Conservation (phyloP, 2,329 filamentous ascomycete species). For the Colletotrichum musae region DNA sequence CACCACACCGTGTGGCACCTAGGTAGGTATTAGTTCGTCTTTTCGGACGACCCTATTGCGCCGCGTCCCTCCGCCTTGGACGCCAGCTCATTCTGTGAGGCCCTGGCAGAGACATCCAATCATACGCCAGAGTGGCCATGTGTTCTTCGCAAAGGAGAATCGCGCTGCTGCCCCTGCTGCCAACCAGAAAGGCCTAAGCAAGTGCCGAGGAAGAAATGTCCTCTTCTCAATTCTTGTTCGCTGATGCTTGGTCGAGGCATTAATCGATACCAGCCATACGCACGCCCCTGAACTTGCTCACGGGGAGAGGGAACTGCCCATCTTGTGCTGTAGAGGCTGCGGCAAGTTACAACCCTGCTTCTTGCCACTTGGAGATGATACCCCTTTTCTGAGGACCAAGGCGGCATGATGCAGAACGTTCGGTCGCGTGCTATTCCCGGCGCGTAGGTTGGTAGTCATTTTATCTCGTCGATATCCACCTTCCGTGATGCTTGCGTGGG, state of each 20-base stretch:
- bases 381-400: too few relatives aligned
- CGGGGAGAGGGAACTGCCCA: not conserved
- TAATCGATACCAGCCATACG: constrained; percentile 1
- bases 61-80: constrained; percentile 4
- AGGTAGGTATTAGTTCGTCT: too few relatives aligned
- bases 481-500: not conserved
- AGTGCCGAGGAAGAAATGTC: not conserved
- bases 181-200: constrained; percentile 6
- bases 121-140: constrained; percentile 23
- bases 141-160: constrained; percentile 2
- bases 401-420: too few relatives aligned
- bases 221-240: constrained; percentile 20
- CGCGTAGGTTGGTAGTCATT: not conserved
- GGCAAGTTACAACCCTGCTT: constrained; percentile 6
- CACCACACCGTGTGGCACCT: too few relatives aligned
- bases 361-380: not conserved
- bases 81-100: constrained; percentile 13
- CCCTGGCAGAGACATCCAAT: constrained; percentile 33
- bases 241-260: not conserved
- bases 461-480: not conserved
- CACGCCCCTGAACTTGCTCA: not conserved
- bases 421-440: not conserved
- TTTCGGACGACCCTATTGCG: not conserved
- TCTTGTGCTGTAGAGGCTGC: too few relatives aligned
- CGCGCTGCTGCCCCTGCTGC: not conserved